Percentiles rank a stretch among this genome's conserved stretches.
Conservation (phyloP, 192 early-diverging fungal genomes). For the Gryganskiella cystojenkinii region DNA sequence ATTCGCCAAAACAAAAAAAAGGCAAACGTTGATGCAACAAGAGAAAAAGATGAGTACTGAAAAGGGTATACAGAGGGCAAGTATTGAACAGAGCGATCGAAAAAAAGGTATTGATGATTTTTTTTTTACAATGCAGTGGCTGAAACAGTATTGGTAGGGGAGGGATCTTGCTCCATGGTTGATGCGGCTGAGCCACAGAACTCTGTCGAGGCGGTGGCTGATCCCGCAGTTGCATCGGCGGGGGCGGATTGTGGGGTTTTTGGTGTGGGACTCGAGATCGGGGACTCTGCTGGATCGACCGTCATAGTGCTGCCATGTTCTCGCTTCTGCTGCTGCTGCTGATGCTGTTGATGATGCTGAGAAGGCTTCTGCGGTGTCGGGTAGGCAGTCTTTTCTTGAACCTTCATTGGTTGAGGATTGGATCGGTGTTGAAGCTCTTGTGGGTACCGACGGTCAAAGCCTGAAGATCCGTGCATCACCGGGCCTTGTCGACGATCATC, state of each 20-base stretch:
- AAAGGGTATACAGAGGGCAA: too few relatives aligned
- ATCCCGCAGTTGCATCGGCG: too few relatives aligned
- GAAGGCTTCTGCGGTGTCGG: background rate
- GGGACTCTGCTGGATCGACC: background rate
- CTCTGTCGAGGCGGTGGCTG: background rate
- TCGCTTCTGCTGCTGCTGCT: constrained; percentile 11
- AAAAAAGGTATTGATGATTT: too few relatives aligned
- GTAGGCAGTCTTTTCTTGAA: background rate
- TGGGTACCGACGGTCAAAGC: background rate
- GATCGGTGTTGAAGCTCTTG: constrained; percentile 2
- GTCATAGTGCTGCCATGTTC: background rate
- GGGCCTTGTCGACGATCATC: constrained; percentile 25
- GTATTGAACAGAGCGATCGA: too few relatives aligned
- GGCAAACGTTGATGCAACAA: too few relatives aligned
- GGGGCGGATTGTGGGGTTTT: background rate
- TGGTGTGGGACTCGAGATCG: background rate
- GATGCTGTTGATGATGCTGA: background rate
- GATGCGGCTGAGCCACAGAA: background rate
- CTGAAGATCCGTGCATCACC: background rate
- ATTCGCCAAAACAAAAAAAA: too few relatives aligned
- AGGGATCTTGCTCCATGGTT: background rate
- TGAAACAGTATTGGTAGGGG: too few relatives aligned
- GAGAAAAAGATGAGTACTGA: too few relatives aligned
- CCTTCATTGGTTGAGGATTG: background rate
- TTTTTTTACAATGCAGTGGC: too few relatives aligned